phyloP scores from a whole-genome alignment of 768 basidiomycete species.

The Lyophyllum decastes region DNA sequence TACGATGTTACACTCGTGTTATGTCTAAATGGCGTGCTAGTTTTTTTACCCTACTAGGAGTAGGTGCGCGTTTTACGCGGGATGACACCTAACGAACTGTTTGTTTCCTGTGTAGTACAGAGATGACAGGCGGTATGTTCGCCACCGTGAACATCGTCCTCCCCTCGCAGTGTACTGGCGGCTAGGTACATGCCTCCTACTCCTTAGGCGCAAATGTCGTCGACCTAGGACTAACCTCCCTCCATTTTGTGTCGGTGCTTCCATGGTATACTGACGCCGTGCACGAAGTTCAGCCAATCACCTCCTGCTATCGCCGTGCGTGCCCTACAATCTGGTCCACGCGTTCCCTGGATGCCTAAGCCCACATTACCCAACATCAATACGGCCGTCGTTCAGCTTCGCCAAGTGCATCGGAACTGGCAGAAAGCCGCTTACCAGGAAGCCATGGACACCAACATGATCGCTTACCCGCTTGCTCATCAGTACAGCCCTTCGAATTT shows the following conservation, averaged over 20 bases:
- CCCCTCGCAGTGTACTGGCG: constrained; percentile 48
- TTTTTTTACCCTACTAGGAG: too few relatives aligned
- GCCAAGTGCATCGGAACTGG: constrained; percentile 40
- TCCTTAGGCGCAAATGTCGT: constrained; percentile 30
- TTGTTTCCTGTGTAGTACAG: too few relatives aligned
- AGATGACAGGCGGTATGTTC: constrained; percentile 50
- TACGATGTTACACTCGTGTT: too few relatives aligned
- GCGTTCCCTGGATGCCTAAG: constrained; percentile 25
- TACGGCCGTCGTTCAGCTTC: constrained; percentile 21
- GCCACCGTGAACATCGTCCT: constrained; percentile 50
- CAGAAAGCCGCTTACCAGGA: constrained; percentile 13
- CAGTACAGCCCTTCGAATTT: constrained; percentile 31
- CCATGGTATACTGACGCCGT: constrained; percentile 57
- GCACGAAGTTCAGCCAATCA: constrained; percentile 51
- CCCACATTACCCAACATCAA: constrained; percentile 30
- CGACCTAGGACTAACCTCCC: constrained; percentile 33
- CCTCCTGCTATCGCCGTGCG: constrained; percentile 49
- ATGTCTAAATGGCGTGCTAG: too few relatives aligned
- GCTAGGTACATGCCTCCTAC: constrained; percentile 45
- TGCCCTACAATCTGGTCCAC: constrained; percentile 52
- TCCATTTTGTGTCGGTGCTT: constrained; percentile 34
- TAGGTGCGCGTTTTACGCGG: too few relatives aligned
- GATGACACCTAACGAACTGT: too few relatives aligned
- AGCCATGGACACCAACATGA: constrained; percentile 16
- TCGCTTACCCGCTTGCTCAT: constrained; percentile 38